Conservation (phyloP, 345 rosid species). For the Pistacia atlantica region DNA sequence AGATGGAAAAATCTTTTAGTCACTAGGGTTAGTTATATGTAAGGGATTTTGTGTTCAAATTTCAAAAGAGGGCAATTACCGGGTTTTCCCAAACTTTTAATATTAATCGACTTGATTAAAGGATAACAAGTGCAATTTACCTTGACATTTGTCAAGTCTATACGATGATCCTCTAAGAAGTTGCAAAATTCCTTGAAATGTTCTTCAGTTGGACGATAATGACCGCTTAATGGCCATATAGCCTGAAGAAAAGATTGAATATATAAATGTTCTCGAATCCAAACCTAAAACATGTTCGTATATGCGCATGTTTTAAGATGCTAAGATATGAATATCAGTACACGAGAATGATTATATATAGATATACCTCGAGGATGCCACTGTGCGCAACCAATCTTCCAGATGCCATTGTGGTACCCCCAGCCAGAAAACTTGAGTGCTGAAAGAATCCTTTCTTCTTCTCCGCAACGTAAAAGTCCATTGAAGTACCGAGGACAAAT, state of each 20-base stretch:
- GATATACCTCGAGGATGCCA: constrained; percentile 50
- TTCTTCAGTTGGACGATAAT: constrained; percentile 54
- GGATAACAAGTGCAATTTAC: constrained; percentile 18
- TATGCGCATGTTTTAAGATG: too few relatives aligned
- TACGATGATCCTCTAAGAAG: constrained; percentile 38
- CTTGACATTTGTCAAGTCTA: constrained; percentile 50
- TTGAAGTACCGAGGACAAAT: constrained; percentile 66
- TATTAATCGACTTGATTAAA: too few relatives aligned
- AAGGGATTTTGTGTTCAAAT: too few relatives aligned
- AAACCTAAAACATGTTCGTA: too few relatives aligned
- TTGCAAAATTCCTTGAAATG: constrained; percentile 38
- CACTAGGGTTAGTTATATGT: too few relatives aligned
- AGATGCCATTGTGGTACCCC: constrained; percentile 74
- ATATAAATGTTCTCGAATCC: too few relatives aligned
- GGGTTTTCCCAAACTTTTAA: too few relatives aligned
- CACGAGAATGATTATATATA: too few relatives aligned
- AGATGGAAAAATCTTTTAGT: too few relatives aligned
- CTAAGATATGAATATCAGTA: too few relatives aligned
- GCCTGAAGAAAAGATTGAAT: constrained; percentile 25
- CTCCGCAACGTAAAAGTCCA: constrained; percentile 53
- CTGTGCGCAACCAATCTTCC: constrained; percentile 59
- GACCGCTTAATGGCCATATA: constrained; percentile 59
- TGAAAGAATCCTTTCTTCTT: constrained; percentile 73
- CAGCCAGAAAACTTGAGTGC: constrained; percentile 81
- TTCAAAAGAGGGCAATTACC: too few relatives aligned